A percentile compares a stretch with the other conserved stretches of the same genome.
Evolutionary conservation across 192 early-diverging fungal genomes (phyloP).

Genomic region (Coemansia biformis): DNA sequence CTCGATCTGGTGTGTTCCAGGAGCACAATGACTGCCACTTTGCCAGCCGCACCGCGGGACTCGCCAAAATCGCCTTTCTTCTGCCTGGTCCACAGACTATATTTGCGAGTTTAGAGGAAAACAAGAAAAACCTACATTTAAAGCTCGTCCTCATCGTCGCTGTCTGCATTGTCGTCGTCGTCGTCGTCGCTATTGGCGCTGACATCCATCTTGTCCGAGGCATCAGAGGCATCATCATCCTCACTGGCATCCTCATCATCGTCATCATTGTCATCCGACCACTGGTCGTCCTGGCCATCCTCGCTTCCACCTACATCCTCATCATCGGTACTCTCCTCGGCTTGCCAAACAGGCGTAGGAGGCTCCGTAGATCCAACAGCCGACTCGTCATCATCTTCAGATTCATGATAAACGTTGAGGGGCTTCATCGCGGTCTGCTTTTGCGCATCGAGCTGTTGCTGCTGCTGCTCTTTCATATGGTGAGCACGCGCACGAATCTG

Average conservation of each 20-base stretch:
- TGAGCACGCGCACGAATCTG: slow-evolving; percentile 33
- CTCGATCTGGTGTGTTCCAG: too few species aligned
- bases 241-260: slow-evolving; percentile 6
- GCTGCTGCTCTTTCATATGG: slow-evolving; percentile 12
- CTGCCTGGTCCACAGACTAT: too few species aligned
- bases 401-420: slow-evolving; percentile 30
- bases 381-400: slow-evolving; percentile 8
- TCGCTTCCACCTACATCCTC: slow-evolving; percentile 13
- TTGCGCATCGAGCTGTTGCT: slow-evolving; percentile 10
- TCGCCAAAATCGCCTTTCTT: too few species aligned
- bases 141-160: not conserved
- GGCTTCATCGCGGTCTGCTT: slow-evolving; percentile 23
- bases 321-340: slow-evolving; percentile 32
- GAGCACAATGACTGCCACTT: too few species aligned
- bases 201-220: slow-evolving; percentile 5
- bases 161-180: not conserved
- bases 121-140: too few species aligned
- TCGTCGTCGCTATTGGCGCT: not conserved
- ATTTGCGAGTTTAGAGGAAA: too few species aligned
- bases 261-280: slow-evolving; percentile 10
- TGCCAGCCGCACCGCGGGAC: too few species aligned
- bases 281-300: slow-evolving; percentile 20
- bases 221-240: slow-evolving; percentile 1
- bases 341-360: slow-evolving; percentile 40
- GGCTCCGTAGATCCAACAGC: slow-evolving; percentile 7